Evolutionary conservation across 768 basidiomycete species (phyloP), one percentile per base, ranked within the genome.

Genomic region (Boletus rubroflammeus): DNA sequence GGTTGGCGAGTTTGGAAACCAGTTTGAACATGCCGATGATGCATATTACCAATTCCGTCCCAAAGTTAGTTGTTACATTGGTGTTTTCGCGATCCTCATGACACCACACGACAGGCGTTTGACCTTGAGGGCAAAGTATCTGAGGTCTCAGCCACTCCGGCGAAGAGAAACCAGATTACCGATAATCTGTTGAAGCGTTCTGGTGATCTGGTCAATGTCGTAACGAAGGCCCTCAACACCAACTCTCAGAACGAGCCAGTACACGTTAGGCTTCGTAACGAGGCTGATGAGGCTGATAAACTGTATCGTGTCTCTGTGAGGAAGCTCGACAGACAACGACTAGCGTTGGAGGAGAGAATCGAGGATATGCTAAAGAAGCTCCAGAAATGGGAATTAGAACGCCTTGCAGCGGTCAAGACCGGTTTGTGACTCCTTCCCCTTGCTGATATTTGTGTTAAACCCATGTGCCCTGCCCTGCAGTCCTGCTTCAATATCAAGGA

Each of bases 1-100:
- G 44, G 75, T 93, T 45, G 91, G 91, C 34, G 91, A 93, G 66
- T 75, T 90, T 47, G 90, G 91, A 9, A 93, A 93, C 63, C 78
- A 80, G 49, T 93, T 90, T 58, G 90, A 90, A 61, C 80, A 80
- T 56, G 79, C 84, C 2, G 85, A 88, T 39, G 89, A 89, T 59
- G 88, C 88, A 1, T 92, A 80, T 65, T 93, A 88, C 67, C 91
- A 93, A 67, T 92, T 93, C 74, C 76, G 90, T 15, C 82, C 85
- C 21, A 90, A 87, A 79, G 90, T 88, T 54, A 4, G 75, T 63
- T 13, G 17, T 17, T 13, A 41, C 60, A 17, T 34, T 51, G 7
- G 63, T 28, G 59, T 57, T 38, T 58, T 61, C 14, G 28, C 6
- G 54, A 23, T 73, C 69, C 17, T 57, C 41, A 72, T 65, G 44